Conservation (phyloP, 2,329 filamentous ascomycete genomes). For the Ophiostoma triangulosporum region DNA sequence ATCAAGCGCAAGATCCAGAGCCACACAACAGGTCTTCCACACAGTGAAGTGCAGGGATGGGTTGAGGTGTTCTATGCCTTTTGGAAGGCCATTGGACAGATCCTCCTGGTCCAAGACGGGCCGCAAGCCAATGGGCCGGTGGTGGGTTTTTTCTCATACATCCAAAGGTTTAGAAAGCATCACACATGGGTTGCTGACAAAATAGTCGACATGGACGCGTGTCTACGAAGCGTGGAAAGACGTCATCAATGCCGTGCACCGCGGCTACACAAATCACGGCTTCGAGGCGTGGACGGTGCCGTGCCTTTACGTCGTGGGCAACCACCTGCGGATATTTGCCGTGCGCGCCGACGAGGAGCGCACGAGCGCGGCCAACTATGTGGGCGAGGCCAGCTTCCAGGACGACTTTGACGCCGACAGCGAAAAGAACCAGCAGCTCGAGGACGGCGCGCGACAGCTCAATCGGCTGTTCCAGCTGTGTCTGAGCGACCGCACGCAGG, state of each 20-base stretch:
- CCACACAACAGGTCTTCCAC: constrained; percentile 41
- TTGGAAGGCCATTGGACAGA: constrained; percentile 68
- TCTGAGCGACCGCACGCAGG: constrained; percentile 64
- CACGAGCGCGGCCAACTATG: constrained; percentile 24
- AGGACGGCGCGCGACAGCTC: constrained; percentile 80
- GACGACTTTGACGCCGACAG: constrained; percentile 71
- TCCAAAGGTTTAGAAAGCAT: no score
- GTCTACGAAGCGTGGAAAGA: constrained; percentile 88
- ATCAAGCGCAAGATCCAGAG: constrained; percentile 59
- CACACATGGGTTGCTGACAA: no score
- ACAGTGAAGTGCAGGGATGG: constrained; percentile 68
- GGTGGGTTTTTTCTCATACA: neutral
- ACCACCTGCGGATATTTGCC: constrained; percentile 75
- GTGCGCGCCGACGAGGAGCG: constrained; percentile 75
- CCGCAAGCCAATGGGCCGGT: neutral
- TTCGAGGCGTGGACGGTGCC: constrained; percentile 90
- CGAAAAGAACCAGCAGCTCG: constrained; percentile 70
- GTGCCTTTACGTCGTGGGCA: constrained; percentile 75
- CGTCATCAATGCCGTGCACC: constrained; percentile 59
- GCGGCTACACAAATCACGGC: constrained; percentile 62
- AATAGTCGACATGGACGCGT: constrained; percentile 54
- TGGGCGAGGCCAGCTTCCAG: constrained; percentile 40
- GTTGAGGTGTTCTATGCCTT: constrained; percentile 70
- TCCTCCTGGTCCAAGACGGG: constrained; percentile 40
- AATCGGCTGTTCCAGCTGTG: constrained; percentile 89